Base-by-base conservation (phyloP, 345 rosid genomes). In the Linum tenue region DNA sequence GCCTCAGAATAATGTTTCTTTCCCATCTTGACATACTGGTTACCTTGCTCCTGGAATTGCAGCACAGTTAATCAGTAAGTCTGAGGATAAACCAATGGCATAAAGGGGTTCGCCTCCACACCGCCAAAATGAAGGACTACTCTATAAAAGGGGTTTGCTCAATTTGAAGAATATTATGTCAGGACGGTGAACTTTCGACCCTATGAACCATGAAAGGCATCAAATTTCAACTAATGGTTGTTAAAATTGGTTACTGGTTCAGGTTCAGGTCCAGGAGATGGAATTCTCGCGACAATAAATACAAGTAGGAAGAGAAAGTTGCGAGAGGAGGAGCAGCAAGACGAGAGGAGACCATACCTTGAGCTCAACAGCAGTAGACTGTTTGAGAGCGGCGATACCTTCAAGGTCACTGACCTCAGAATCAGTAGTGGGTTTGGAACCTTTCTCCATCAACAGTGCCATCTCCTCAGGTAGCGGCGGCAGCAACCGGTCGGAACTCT, bases 401-500 rank as follows among this genome's bases (percentile, higher is more conserved):
- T 78, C 72, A 50, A 92, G 79, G 78, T 92, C 94, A 37, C 87
- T 88, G 3, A 80, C 67, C 76, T 92, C 97, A 37, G 65, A 72
- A 58, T 84, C 86, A 2, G 86, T 83, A 36, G 38, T 79, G 61
- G 98, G 98, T 48, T 80, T 84, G 0, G 94, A 75, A 11, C 91
- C 96, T 9, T 83, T 41, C 16, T 86, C 96, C 96, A 92, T 84
- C 94, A 87, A 87, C 8, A 90, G 75, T 66, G 97, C 97, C 98
- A 92, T 89, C 41, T 73, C 42, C 16, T 10, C 17, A 56, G 2
- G 37, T 57, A 5, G 10, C 60, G 36, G 22, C 60, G 53, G 53
- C 31, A 22, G 31, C 31, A 22, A 1, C 31, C 14, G 53, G 53
- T 48, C 53, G 53, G 53, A 48, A 10, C 31, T 22, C 31, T 22